A percentile compares a stretch with the other conserved stretches of the same genome.
Conservation (phyloP, 2,329 filamentous ascomycete species). For the Apiospora aurea region DNA sequence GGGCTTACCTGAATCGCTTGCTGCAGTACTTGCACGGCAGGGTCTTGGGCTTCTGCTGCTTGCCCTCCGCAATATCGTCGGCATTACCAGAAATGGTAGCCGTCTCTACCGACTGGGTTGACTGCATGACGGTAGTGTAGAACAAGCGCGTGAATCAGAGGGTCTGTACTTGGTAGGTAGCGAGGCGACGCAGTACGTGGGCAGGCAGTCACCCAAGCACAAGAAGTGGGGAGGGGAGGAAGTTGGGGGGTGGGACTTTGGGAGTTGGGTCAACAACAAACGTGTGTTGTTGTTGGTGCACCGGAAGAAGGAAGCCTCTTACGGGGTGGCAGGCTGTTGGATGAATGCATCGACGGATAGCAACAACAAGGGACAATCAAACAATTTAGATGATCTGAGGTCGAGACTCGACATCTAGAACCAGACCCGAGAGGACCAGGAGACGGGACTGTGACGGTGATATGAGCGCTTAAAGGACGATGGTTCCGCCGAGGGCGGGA, state of each 20-base stretch:
- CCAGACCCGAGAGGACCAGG: neutral
- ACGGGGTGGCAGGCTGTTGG: constrained; percentile 43
- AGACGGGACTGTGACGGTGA: neutral
- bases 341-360: constrained; percentile 41
- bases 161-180: neutral
- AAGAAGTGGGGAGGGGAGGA: constrained; percentile 39
- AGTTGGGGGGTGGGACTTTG: constrained; percentile 33
- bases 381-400: constrained; percentile 29
- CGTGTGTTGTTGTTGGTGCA: constrained; percentile 24
- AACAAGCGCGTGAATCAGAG: constrained; percentile 34
- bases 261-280: constrained; percentile 15
- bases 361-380: constrained; percentile 40
- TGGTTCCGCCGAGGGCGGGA: neutral
- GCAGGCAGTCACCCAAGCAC: constrained; percentile 43
- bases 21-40: constrained; percentile 69
- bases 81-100: constrained; percentile 45
- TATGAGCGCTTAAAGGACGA: neutral
- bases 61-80: constrained; percentile 58
- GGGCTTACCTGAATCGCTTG: constrained; percentile 65
- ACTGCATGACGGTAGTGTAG: constrained; percentile 51
- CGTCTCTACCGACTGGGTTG: constrained; percentile 60
- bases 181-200: constrained; percentile 31
- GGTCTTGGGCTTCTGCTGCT: constrained; percentile 67
- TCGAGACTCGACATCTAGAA: constrained; percentile 36
- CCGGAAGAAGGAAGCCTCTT: constrained; percentile 40